These are phyloP conservation scores for Cardamine resedifolia DNA, from an alignment of 345 rosid species.

Conservation along the genomic window DNA sequence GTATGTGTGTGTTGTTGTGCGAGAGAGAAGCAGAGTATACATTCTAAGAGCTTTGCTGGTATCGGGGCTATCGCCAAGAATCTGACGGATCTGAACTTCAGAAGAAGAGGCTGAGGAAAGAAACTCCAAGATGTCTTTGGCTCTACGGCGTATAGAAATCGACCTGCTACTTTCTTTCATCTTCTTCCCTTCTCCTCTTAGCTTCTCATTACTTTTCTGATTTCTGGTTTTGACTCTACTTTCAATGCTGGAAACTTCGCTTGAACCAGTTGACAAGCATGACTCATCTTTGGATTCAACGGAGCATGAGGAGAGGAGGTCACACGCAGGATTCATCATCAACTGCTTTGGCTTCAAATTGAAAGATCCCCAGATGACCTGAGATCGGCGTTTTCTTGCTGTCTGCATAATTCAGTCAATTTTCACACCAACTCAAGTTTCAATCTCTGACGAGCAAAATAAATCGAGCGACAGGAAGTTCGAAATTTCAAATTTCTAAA, in stretches of 20 bases:
- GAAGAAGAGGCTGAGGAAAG: slow-evolving; percentile 63
- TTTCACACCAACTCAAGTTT: neutral
- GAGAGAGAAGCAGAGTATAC: slow-evolving; percentile 38
- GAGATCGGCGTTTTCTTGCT: slow-evolving; percentile 53
- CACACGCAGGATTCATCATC: slow-evolving; percentile 20
- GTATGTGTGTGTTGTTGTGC: neutral
- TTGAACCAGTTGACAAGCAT: slow-evolving; percentile 62
- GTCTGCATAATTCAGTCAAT: slow-evolving; percentile 41
- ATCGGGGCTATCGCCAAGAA: slow-evolving; percentile 87
- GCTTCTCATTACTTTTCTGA: slow-evolving; percentile 15
- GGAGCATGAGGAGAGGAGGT: slow-evolving; percentile 38
- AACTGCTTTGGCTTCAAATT: slow-evolving; percentile 7
- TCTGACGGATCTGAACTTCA: slow-evolving; percentile 70
- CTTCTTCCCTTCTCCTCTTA: slow-evolving; percentile 19
- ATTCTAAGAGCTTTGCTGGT: slow-evolving; percentile 98
- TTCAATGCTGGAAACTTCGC: slow-evolving; percentile 41
- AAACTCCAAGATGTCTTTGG: slow-evolving; percentile 70
- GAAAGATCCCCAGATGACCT: slow-evolving; percentile 42
- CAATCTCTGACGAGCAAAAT: neutral
- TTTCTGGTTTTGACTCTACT: slow-evolving; percentile 38
- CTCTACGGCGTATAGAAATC: slow-evolving; percentile 53
- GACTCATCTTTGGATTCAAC: slow-evolving; percentile 44
- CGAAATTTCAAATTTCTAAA: neutral
- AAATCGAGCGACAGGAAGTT: neutral
- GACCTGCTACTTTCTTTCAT: slow-evolving; percentile 42